phyloP scores from a whole-genome alignment of 2,329 filamentous ascomycete genomes.

The Zymoseptoria tritici region DNA sequence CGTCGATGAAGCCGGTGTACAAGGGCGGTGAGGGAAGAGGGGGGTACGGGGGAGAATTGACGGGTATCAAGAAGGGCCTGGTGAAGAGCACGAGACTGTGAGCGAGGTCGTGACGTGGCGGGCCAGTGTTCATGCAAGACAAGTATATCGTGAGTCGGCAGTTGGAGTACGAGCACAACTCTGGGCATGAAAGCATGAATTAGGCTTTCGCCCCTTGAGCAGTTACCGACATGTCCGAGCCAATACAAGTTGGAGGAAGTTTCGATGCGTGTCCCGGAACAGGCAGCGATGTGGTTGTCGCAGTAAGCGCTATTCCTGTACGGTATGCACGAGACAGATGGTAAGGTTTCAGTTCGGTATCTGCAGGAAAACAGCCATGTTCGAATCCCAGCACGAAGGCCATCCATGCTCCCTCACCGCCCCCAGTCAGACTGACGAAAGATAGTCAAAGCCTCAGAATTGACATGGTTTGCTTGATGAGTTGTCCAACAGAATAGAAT shows the following conservation, averaged over 20 bases:
- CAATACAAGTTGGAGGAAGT: no score
- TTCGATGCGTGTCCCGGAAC: no score
- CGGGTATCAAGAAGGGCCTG: slow-evolving; percentile 89
- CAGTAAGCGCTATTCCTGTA: no score
- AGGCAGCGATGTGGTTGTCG: no score
- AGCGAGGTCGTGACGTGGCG: not conserved
- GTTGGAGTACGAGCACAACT: not conserved
- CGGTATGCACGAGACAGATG: not conserved
- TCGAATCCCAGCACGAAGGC: not conserved
- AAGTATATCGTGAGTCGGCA: not conserved
- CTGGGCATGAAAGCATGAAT: no score
- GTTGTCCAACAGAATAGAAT: not conserved
- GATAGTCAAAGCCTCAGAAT: not conserved
- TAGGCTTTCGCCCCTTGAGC: no score
- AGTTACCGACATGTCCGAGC: no score
- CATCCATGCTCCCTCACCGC: not conserved
- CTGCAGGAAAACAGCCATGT: not conserved
- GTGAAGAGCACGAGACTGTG: slow-evolving; percentile 60
- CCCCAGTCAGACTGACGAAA: not conserved
- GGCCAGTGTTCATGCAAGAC: not conserved
- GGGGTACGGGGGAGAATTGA: slow-evolving; percentile 84
- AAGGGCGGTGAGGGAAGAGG: slow-evolving; percentile 77
- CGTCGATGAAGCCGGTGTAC: slow-evolving; percentile 76
- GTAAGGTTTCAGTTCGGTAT: not conserved
- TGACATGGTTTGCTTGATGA: not conserved